Conservation (phyloP, 176 grass and related monocot genomes). For the Juncus inflexus region DNA sequence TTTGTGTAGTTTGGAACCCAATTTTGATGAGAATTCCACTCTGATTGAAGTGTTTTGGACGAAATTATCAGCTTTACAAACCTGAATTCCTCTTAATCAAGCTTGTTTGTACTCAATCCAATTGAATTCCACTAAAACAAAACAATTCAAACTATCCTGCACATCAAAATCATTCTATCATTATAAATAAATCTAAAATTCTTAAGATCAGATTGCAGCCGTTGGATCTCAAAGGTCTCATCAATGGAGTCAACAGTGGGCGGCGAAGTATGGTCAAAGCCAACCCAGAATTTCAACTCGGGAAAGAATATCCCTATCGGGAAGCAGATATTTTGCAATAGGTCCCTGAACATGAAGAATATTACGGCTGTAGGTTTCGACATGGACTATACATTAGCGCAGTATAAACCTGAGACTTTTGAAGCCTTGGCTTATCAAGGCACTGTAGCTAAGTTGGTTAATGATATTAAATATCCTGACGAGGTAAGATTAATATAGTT, state of each 20-base stretch:
- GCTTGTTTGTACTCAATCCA: background rate
- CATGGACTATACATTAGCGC: conserved; percentile 98
- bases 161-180: too few relatives aligned
- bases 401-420: conserved; percentile 92
- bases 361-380: conserved; percentile 94
- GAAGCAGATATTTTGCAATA: conserved; percentile 92
- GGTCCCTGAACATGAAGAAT: conserved; percentile 98
- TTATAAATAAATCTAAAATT: background rate
- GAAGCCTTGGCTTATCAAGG: conserved; percentile 90
- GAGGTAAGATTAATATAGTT: conserved; percentile 51
- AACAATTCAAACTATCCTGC: background rate
- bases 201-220: conserved; percentile 46
- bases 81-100: conserved; percentile 11
- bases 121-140: background rate
- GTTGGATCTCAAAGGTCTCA: conserved; percentile 45
- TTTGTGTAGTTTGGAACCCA: background rate
- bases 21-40: background rate
- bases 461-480: conserved; percentile 70
- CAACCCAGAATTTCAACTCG: conserved; percentile 27
- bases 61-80: background rate
- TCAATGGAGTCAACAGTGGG: conserved; percentile 34
- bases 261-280: conserved; percentile 55
- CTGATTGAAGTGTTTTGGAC: background rate
- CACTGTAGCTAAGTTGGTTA: conserved; percentile 81
- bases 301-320: conserved; percentile 58